phyloP scores from a whole-genome alignment of 1,284 basidiomycete species.

The Irpex lacteus region DNA sequence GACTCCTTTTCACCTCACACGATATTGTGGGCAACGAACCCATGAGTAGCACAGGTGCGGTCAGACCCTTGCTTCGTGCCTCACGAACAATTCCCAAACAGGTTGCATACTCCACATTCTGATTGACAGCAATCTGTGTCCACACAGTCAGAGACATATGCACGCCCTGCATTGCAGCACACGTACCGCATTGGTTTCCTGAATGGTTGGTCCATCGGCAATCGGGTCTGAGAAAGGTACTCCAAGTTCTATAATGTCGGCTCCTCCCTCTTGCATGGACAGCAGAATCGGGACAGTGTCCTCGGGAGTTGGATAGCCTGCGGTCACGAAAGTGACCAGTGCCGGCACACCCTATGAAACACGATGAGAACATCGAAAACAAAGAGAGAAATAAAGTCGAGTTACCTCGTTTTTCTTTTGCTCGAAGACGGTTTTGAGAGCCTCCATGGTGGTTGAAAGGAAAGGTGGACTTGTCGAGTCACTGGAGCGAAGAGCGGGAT shows the following conservation, averaged over 20 bases:
- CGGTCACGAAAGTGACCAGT: slow-evolving; percentile 88
- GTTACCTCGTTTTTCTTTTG: slow-evolving; percentile 65
- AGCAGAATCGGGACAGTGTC: slow-evolving; percentile 89
- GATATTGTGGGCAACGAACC: slow-evolving; percentile 45
- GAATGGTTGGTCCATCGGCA: slow-evolving; percentile 91
- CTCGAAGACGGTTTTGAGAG: slow-evolving; percentile 72
- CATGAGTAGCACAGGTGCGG: slow-evolving; percentile 90
- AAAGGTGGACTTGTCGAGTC: slow-evolving; percentile 8
- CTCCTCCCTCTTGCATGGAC: slow-evolving; percentile 89
- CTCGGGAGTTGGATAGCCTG: slow-evolving; percentile 78
- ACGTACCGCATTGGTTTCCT: slow-evolving; percentile 86
- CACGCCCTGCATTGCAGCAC: not conserved
- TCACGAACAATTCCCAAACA: slow-evolving; percentile 79
- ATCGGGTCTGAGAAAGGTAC: slow-evolving; percentile 97
- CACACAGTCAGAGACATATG: not conserved
- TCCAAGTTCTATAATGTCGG: slow-evolving; percentile 95
- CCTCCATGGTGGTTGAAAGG: slow-evolving; percentile 56
- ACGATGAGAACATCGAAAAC: not conserved
- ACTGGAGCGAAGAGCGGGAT: slow-evolving; percentile 12
- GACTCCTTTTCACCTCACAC: not conserved
- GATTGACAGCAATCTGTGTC: slow-evolving; percentile 74
- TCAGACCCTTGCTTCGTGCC: slow-evolving; percentile 81
- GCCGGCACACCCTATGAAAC: slow-evolving; percentile 60
- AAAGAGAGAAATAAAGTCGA: not conserved
- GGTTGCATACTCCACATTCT: slow-evolving; percentile 73